Evolutionary conservation across 1,284 basidiomycete genomes (phyloP).

Genomic region (Inonotus obliquus): DNA sequence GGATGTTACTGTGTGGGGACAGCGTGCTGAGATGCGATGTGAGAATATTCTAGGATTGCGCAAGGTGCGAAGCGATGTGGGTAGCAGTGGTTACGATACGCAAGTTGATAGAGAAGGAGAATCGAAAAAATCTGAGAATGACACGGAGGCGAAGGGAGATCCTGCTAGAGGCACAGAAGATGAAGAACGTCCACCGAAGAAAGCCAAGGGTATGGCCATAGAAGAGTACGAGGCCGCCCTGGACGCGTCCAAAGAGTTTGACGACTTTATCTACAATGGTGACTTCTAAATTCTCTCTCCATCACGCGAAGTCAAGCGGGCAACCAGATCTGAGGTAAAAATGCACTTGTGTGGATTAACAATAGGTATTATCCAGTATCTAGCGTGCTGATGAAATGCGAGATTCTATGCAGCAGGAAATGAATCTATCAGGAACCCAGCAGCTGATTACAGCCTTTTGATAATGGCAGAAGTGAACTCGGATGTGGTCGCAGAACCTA

Average conservation of each 20-base stretch:
- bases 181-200: slow-evolving; percentile 36
- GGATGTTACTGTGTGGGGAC: slow-evolving; percentile 67
- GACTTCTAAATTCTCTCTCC: slow-evolving; percentile 10
- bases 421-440: not conserved
- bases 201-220: slow-evolving; percentile 32
- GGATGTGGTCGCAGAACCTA: slow-evolving; percentile 83
- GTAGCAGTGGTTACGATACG: not conserved
- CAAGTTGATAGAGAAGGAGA: not conserved
- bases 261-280: slow-evolving; percentile 29
- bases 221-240: slow-evolving; percentile 51
- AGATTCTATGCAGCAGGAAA: not conserved
- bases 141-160: not conserved
- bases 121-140: not conserved
- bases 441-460: slow-evolving; percentile 47
- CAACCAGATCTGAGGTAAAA: not conserved
- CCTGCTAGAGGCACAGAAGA: slow-evolving; percentile 18
- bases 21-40: slow-evolving; percentile 62
- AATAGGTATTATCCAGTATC: slow-evolving; percentile 8
- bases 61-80: slow-evolving; percentile 25
- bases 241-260: slow-evolving; percentile 28
- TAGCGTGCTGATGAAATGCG: slow-evolving; percentile 1
- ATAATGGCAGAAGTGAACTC: slow-evolving; percentile 91
- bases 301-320: not conserved
- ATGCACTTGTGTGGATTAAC: not conserved
- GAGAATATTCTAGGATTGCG: slow-evolving; percentile 53